Base-by-base conservation (phyloP, 2,329 filamentous ascomycete genomes). In the Aspergillus sp. region DNA sequence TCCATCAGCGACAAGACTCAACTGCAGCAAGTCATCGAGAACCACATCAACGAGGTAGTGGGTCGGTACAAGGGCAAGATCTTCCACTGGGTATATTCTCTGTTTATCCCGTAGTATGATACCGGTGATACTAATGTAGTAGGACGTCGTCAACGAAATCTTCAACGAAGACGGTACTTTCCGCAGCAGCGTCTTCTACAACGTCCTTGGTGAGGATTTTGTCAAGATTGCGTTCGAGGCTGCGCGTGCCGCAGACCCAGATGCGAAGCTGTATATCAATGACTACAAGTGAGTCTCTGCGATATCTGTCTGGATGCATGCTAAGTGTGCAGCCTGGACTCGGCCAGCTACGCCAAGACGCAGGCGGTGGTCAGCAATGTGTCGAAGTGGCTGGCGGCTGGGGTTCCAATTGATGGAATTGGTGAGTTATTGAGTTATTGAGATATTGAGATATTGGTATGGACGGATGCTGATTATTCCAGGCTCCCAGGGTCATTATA, bases 261-360 rank as follows among this genome's bases (percentile, higher is more conserved):
- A 74, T 56, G 87, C 86, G 3, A 88, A 87, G 74, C 79, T 91
- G 40, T 92, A 90, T 78, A 89, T 91, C 76, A 92, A 91, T 74
- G 88, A 91, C 68, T 81, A 79, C 70, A 81, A 80, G 71, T 76
- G 58, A 65, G 69, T 57, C 27, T 41, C 12, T 45, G 23, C 25
- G 40, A 6, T 19, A 25, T 25, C 6, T 25, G 23, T 1, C 2
- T 1, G 27, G 27, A 31, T 31, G 9, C 1, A 4, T 11, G 52
- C 27, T 51, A 49, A 50, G 8, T 12, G 2, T 82, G 3, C 75
- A 89, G 89, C 76, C 81, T 89, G 52, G 87, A 89, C 74, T 78
- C 73, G 44, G 80, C 86, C 17, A 80, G 65, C 63, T 81, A 82
- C 66, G 77, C 81, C 62, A 91, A 91, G 78, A 79, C 79, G 4